Base-by-base conservation (phyloP, 176 grass and related monocot species). In the Alopecurus myosuroides region DNA sequence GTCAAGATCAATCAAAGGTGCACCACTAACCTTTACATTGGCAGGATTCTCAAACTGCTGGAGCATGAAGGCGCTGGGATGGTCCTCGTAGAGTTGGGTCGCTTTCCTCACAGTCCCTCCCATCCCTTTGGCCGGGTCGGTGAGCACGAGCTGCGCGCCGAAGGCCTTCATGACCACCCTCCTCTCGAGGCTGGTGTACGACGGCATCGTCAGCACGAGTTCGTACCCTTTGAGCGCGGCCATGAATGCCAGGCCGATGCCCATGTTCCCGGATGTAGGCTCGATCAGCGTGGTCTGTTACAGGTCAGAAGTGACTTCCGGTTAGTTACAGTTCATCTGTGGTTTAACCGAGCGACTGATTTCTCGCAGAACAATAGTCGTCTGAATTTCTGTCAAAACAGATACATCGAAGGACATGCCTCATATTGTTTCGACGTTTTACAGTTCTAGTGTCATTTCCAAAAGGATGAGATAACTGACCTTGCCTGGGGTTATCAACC, bases 1-100 rank as follows among this genome's bases (percentile, higher is more conserved):
- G 42, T 1, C 5, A 75, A 33, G 14, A 8, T 69, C 34, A 26
- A 73, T 29, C 33, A 73, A 45, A 46, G 36, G 63, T 60, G 19
- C 33, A 84, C 12, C 86, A 94, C 95, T 29, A 14, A 61, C 57
- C 92, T 94, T 87, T 77, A 90, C 90, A 91, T 97, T 97, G 17
- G 95, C 90, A 81, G 95, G 95, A 86, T 97, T 97, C 70, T 97
- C 88, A 79, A 97, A 97, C 56, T 94, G 95, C 28, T 97, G 95
- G 81, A 94, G 90, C 92, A 94, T 94, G 86, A 91, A 88, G 29
- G 87, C 84, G 65, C 90, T 85, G 19, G 88, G 86, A 84, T 95
- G 88, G 30, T 85, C 84, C 63, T 97, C 95, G 66, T 89, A 89
- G 22, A 97, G 88, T 23, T 93, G 67, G 40, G 90, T 82, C 20